Conservation (phyloP, 352 stramenopile genomes). For the Pseudoperonospora humuli region DNA sequence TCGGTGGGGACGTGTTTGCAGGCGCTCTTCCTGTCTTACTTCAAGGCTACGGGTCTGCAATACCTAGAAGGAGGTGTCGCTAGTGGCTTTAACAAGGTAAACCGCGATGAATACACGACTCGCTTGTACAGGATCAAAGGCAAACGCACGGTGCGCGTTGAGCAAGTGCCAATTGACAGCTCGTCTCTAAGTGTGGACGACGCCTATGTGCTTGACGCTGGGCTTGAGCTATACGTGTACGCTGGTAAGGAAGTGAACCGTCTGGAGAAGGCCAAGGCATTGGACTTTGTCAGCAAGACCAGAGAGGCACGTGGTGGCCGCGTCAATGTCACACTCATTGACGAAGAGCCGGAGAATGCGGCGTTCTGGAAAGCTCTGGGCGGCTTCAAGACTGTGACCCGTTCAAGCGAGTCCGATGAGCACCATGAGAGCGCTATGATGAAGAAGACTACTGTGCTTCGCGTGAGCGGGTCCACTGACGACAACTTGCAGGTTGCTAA, state of each 20-base stretch:
- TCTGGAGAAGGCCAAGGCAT: slow-evolving; percentile 88
- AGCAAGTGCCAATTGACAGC: slow-evolving; percentile 76
- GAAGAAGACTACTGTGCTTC: slow-evolving; percentile 64
- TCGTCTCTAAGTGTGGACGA: slow-evolving; percentile 89
- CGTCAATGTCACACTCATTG: slow-evolving; percentile 82
- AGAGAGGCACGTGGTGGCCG: slow-evolving; percentile 73
- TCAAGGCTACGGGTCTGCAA: slow-evolving; percentile 86
- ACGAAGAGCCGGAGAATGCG: slow-evolving; percentile 82
- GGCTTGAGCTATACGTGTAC: slow-evolving; percentile 88
- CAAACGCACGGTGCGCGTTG: slow-evolving; percentile 80
- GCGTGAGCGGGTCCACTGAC: slow-evolving; percentile 62
- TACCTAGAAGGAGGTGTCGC: slow-evolving; percentile 91
- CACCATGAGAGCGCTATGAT: slow-evolving; percentile 49
- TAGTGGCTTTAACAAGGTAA: slow-evolving; percentile 90
- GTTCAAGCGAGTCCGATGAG: slow-evolving; percentile 53
- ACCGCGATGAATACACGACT: slow-evolving; percentile 80
- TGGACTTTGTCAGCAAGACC: slow-evolving; percentile 85
- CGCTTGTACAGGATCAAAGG: slow-evolving; percentile 88
- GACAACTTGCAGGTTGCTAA: slow-evolving; percentile 45
- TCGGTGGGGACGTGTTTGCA: slow-evolving; percentile 11
- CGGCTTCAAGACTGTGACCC: slow-evolving; percentile 69
- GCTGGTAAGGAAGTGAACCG: slow-evolving; percentile 70
- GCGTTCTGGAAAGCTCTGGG: slow-evolving; percentile 91
- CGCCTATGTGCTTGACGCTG: slow-evolving; percentile 91
- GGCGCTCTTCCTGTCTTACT: slow-evolving; percentile 91